A percentile compares a stretch with the other conserved stretches of the same genome.
phyloP scores from a whole-genome alignment of 1,284 basidiomycete species.

The Apiotrichum akiyoshidainum region DNA sequence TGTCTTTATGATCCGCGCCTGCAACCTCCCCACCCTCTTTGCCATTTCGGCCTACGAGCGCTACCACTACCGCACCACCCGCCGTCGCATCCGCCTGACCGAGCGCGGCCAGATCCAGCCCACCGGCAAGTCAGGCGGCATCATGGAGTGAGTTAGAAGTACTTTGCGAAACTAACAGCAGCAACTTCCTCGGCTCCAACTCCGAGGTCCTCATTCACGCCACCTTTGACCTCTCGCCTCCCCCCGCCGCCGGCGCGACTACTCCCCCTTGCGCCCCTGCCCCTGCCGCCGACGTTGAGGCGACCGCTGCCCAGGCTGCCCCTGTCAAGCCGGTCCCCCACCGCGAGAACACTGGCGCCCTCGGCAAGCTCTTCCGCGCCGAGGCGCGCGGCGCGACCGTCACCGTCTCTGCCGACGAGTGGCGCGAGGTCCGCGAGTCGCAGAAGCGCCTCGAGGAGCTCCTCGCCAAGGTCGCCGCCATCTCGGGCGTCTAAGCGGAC shows the following conservation, averaged over 20 bases:
- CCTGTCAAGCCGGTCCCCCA: background rate
- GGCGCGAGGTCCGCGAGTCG: conserved; percentile 32
- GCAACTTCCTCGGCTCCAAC: conserved; percentile 43
- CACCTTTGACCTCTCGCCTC: conserved; percentile 44
- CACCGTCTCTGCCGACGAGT: conserved; percentile 22
- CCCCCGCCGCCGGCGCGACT: conserved; percentile 9
- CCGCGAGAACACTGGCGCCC: conserved; percentile 8
- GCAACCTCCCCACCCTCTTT: conserved; percentile 75
- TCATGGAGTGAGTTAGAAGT: conserved; percentile 37
- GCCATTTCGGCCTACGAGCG: conserved; percentile 77
- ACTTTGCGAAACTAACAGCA: conserved; percentile 5
- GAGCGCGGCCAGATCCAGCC: conserved; percentile 25
- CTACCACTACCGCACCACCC: conserved; percentile 36
- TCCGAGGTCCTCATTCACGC: conserved; percentile 42
- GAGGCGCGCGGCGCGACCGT: conserved; percentile 18
- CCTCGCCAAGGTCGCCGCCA: conserved; percentile 29
- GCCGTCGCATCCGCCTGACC: conserved; percentile 26
- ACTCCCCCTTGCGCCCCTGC: conserved; percentile 17
- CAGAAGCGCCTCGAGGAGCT: conserved; percentile 43
- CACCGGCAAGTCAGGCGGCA: conserved; percentile 12
- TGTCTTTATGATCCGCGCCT: conserved; percentile 75
- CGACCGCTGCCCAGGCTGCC: background rate
- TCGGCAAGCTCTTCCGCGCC: conserved; percentile 19
- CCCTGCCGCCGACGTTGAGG: conserved; percentile 14
- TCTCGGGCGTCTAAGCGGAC: conserved; percentile 7